Conservation (phyloP, 2,329 filamentous ascomycete genomes). For the Penicillium sp. region DNA sequence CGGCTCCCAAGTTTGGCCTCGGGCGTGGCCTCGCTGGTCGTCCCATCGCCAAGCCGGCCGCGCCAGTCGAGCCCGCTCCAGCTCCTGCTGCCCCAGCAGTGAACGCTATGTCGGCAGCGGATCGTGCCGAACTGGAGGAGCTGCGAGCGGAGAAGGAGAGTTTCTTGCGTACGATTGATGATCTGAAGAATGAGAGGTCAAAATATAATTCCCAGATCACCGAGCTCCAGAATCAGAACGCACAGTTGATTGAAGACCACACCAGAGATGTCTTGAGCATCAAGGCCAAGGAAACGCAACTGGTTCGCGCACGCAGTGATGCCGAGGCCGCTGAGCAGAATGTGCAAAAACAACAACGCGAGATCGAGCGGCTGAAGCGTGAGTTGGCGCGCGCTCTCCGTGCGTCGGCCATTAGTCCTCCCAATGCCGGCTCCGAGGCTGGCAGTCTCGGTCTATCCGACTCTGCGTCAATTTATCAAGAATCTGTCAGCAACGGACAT, state of each 20-base stretch:
- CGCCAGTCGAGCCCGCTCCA: slow-evolving; percentile 40
- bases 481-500: slow-evolving; percentile 27
- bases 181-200: slow-evolving; percentile 72
- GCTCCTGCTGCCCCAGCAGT: slow-evolving; percentile 51
- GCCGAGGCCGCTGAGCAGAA: slow-evolving; percentile 81
- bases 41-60: slow-evolving; percentile 68
- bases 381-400: slow-evolving; percentile 56
- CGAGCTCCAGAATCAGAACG: slow-evolving; percentile 94
- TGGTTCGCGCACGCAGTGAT: slow-evolving; percentile 85
- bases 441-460: slow-evolving; percentile 50
- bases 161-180: slow-evolving; percentile 67
- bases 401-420: slow-evolving; percentile 35
- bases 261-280: slow-evolving; percentile 92
- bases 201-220: slow-evolving; percentile 81
- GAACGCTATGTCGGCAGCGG: slow-evolving; percentile 67
- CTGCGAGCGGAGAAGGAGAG: slow-evolving; percentile 77
- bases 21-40: slow-evolving; percentile 77
- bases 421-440: slow-evolving; percentile 44
- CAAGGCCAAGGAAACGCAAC: slow-evolving; percentile 96
- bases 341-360: slow-evolving; percentile 75
- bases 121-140: slow-evolving; percentile 88
- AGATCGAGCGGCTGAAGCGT: slow-evolving; percentile 89
- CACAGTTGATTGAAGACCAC: slow-evolving; percentile 92
- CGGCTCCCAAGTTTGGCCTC: slow-evolving; percentile 54
- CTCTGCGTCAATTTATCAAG: slow-evolving; percentile 38